Evolutionary conservation across 2,329 filamentous ascomycete species (phyloP), one percentile per base, ranked within the genome.

Genomic region (Mycogone perniciosa): DNA sequence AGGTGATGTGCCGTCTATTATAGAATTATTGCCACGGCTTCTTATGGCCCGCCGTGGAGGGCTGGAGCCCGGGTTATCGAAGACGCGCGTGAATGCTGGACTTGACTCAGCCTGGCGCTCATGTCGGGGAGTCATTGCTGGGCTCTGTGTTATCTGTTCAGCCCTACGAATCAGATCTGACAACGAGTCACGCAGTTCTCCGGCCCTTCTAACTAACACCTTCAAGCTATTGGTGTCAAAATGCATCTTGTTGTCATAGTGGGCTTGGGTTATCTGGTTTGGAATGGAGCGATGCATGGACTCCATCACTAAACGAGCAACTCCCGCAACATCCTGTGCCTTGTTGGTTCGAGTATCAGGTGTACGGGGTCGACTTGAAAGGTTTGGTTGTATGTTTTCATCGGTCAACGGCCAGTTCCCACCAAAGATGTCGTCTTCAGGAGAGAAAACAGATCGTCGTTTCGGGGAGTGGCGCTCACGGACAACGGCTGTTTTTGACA

Each of bases 211-310:
- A 35, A 86, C 82, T 48, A 86, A 69, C 59, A 82, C 79, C 58
- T 80, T 81, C n/a, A 86, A 72, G 63, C 80, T 85, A 56, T 84
- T 84, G 5, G 82, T 85, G 61, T 85, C 82, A 56, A 86, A 86
- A 52, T 84, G 83, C 60, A 85, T 62, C 56, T 77, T 77, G 53
- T 75, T 72, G 46, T 63, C 53, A 26, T 51, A 42, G 6, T 54
- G 64, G 4, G 65, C 60, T 40, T 62, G 64, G 20, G 62, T 62
- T 13, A 62, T 57, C 7, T 40, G 72, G 66, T 42, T 76, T 69
- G 2, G 73, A 64, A 69, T 68, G 5, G 74, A 70, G 26, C 76
- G 74, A 53, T 83, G 77, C 76, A 85, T 82, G 13, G 77, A 80
- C 54, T 83, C 80, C 67, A 85, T 81, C 4, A 85, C 79, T 4